Percentiles rank a stretch among this genome's conserved stretches.
Conservation (phyloP, 495 filamentous ascomycete genomes). For the Eremomyces bilateralis region DNA sequence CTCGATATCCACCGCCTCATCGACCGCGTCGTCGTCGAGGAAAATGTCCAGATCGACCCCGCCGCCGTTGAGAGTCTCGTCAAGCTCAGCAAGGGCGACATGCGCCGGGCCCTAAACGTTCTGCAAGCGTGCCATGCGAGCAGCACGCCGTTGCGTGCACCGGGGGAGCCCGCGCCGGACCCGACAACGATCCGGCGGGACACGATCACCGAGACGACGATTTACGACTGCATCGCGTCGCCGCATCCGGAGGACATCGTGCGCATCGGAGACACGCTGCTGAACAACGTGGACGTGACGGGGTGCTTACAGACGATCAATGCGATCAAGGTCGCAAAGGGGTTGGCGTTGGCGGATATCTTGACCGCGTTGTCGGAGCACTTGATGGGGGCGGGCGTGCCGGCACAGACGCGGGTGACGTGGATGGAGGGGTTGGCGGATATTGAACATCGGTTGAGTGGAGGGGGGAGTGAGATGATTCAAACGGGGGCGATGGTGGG, state of each 20-base stretch:
- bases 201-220: constrained; percentile 69
- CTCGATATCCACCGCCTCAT: constrained; percentile 61
- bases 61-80: constrained; percentile 68
- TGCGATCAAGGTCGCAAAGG: constrained; percentile 61
- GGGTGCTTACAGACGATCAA: constrained; percentile 72
- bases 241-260: constrained; percentile 79
- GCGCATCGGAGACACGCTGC: constrained; percentile 60
- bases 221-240: constrained; percentile 94
- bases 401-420: constrained; percentile 61
- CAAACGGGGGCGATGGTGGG: constrained; percentile 89
- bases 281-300: constrained; percentile 65
- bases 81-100: constrained; percentile 77
- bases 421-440: constrained; percentile 88
- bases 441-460: constrained; percentile 74
- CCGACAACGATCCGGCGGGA: constrained; percentile 38
- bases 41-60: constrained; percentile 58
- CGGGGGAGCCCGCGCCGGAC: constrained; percentile 28
- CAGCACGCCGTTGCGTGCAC: constrained; percentile 32
- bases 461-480: constrained; percentile 69
- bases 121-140: constrained; percentile 92
- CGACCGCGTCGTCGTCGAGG: constrained; percentile 75
- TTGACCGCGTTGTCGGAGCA: constrained; percentile 68
- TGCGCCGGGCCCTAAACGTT: constrained; percentile 87
- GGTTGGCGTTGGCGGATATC: constrained; percentile 87
- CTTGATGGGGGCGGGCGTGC: constrained; percentile 62